Evolutionary conservation across 768 basidiomycete species (phyloP).

Genomic region (Auriscalpium orientale): DNA sequence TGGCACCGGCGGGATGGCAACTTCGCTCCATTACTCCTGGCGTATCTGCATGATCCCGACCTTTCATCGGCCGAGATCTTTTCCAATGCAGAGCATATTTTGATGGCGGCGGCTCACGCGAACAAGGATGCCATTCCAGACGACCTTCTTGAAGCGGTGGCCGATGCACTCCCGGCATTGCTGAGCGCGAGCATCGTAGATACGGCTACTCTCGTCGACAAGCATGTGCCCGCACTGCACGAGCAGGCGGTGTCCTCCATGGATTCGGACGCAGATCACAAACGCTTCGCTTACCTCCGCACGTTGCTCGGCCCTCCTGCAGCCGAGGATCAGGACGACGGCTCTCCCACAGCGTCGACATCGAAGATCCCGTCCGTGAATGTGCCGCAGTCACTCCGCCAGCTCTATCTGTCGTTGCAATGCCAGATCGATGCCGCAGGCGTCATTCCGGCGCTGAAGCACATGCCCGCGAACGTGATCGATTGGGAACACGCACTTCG

Average conservation of each 20-base stretch:
- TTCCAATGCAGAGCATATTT: slow-evolving; percentile 52
- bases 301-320: slow-evolving; percentile 52
- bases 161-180: slow-evolving; percentile 56
- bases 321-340: slow-evolving; percentile 33
- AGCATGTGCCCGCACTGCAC: slow-evolving; percentile 60
- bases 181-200: slow-evolving; percentile 50
- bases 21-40: slow-evolving; percentile 69
- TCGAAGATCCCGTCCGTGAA: slow-evolving; percentile 29
- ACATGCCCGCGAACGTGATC: slow-evolving; percentile 43
- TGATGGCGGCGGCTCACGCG: slow-evolving; percentile 37
- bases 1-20: slow-evolving; percentile 69
- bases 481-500: slow-evolving; percentile 49
- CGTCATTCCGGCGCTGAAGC: slow-evolving; percentile 55
- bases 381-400: slow-evolving; percentile 44
- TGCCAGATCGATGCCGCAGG: slow-evolving; percentile 60
- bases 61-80: slow-evolving; percentile 57
- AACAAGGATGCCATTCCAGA: slow-evolving; percentile 46
- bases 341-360: slow-evolving; percentile 21
- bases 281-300: slow-evolving; percentile 71
- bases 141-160: slow-evolving; percentile 47
- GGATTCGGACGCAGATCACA: slow-evolving; percentile 34
- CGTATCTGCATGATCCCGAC: slow-evolving; percentile 70
- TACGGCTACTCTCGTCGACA: slow-evolving; percentile 70
- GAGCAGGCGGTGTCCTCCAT: slow-evolving; percentile 49
- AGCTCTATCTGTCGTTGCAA: slow-evolving; percentile 64